Conservation (phyloP, 208 protist genomes). For the Trypanosoma congolense region DNA sequence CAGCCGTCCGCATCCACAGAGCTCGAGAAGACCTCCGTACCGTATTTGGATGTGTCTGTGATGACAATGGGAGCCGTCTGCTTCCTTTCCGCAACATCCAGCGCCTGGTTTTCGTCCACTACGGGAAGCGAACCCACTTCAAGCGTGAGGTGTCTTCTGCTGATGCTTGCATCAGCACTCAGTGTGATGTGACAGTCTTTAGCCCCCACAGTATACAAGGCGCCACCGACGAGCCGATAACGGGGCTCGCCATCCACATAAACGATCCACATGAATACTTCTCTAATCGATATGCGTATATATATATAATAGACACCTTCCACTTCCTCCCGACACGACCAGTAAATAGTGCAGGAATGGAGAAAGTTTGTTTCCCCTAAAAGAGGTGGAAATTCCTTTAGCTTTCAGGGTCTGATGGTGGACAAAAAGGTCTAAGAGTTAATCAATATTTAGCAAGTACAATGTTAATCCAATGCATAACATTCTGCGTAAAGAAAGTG, state of each 20-base stretch:
- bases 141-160: slow-evolving; percentile 64
- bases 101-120: slow-evolving; percentile 3
- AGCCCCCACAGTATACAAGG: slow-evolving; percentile 55
- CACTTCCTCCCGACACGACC: no score
- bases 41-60: slow-evolving; percentile 74
- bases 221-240: slow-evolving; percentile 60
- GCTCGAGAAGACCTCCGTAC: slow-evolving; percentile 28
- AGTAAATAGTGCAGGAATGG: no score
- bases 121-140: slow-evolving; percentile 21
- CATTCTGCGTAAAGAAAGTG: no score
- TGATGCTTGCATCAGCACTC: slow-evolving; percentile 71
- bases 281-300: no score
- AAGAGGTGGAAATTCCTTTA: no score
- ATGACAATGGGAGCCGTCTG: slow-evolving; percentile 34
- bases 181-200: slow-evolving; percentile 65
- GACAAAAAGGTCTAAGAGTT: no score
- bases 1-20: neutral
- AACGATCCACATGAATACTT: slow-evolving; percentile 73
- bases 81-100: slow-evolving; percentile 4
- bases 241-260: slow-evolving; percentile 45
- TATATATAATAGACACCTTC: no score
- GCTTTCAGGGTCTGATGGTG: no score
- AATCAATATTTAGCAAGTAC: no score
- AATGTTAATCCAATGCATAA: no score
- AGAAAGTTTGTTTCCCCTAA: no score